Conservation (phyloP, 2,329 filamentous ascomycete genomes). For the Neonectria magnoliae region DNA sequence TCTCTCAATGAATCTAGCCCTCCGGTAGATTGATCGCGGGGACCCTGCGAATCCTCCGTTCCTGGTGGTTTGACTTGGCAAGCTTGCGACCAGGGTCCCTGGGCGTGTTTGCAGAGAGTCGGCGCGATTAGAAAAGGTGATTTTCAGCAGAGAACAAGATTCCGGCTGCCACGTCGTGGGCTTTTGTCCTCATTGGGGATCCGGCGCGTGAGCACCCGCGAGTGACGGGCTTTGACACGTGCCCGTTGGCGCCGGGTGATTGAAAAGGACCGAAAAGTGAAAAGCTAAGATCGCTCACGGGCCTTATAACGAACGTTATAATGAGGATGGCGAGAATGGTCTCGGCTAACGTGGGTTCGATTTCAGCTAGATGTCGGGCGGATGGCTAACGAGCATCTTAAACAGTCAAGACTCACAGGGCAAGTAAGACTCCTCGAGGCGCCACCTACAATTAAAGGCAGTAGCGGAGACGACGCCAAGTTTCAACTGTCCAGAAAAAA, state of each 20-base stretch:
- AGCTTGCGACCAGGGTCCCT: constrained; percentile 4
- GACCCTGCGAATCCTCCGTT: constrained; percentile 15
- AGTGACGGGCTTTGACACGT: constrained; percentile 5
- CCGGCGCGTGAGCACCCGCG: constrained; percentile 6
- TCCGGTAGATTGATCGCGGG: neutral
- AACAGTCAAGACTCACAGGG: no score
- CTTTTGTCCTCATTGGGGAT: neutral
- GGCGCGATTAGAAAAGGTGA: constrained; percentile 19
- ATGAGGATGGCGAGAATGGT: neutral
- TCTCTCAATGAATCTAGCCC: neutral
- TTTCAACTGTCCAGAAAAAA: neutral
- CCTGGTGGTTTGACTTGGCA: neutral
- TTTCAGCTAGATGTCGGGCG: no score
- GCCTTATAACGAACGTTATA: neutral
- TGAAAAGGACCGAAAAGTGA: neutral
- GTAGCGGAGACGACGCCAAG: no score
- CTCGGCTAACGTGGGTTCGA: no score
- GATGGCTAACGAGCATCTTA: no score
- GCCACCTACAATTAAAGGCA: no score
- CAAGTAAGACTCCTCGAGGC: no score
- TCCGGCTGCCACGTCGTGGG: neutral
- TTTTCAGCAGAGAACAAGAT: neutral
- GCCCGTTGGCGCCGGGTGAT: constrained; percentile 2
- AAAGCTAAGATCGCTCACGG: neutral
- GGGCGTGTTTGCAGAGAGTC: constrained; percentile 5